Base-by-base conservation (phyloP, 2,329 filamentous ascomycete genomes). In the Cytospora schulzeri region DNA sequence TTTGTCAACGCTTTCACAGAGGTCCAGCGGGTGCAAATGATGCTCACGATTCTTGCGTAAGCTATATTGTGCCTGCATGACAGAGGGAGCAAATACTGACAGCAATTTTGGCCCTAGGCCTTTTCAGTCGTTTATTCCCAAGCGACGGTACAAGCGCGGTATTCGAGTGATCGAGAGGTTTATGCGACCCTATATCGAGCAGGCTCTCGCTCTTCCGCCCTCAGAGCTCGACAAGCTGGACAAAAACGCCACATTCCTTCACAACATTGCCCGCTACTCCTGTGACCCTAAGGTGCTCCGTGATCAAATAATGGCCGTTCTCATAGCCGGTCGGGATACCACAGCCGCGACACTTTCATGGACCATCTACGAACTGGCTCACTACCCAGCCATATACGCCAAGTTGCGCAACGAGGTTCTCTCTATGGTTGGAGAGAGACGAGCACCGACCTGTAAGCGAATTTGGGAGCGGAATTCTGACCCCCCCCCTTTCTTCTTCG, bases 241-340 rank as follows among this genome's bases (percentile, higher is more conserved):
- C 71, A 80, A 84, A 70, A 81, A 82, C 56, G 90, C 91, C 70
- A 92, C 88, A 1, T 93, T 94, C 76, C 82, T 93, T n/a, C 88
- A 93, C 73, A 89, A 89, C 60, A 83, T 94, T 14, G 90, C 89
- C 19, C 81, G 82, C 17, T 88, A 88, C 74, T 93, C 91, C 0
- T 84, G 88, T 15, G 79, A 85, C 62, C 77, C 78, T 0, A 81
- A 81, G 41, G 81, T 89, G 14, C 83, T 94, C 33, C 88, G 91
- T n/a, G 90, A 93, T 74, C 90, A 93, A 73, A 81, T 93, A 51
- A 85, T 92, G 56, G 87, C 88, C 11, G 83, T 93, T 14, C 82
- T 94, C 1, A 81, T 92, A 14, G 90, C 90, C 4, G 90, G 89
- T 5, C 80, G 87, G 55, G 90, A 92, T 73, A 92, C 81, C 0